Percentiles rank a stretch among this genome's conserved stretches.
These are phyloP conservation scores for Cyberlindnera suaveolens DNA, from an alignment of 805 yeast species.

Conservation along the genomic window DNA sequence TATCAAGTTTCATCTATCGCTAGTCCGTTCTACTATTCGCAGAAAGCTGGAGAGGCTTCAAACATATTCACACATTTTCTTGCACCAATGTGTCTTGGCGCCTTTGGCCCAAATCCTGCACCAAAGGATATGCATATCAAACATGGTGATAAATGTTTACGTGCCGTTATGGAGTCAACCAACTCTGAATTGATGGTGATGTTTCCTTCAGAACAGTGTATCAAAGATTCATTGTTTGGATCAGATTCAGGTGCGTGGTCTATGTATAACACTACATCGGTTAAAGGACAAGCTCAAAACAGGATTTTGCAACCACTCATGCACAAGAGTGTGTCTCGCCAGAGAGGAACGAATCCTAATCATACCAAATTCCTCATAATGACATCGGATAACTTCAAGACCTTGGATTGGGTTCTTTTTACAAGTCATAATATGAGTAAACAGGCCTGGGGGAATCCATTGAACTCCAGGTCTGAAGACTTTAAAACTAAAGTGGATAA, in stretches of 20 bases:
- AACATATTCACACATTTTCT: constrained; percentile 22
- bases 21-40: constrained; percentile 9
- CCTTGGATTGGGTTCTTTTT: constrained; percentile 61
- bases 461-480: constrained; percentile 8
- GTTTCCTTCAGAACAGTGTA: constrained; percentile 38
- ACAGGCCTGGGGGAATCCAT: constrained; percentile 71
- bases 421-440: constrained; percentile 73
- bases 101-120: constrained; percentile 4
- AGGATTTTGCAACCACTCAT: constrained; percentile 34
- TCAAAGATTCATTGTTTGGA: constrained; percentile 38
- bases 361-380: constrained; percentile 67
- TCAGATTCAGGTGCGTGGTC: constrained; percentile 43
- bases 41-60: constrained; percentile 3
- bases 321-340: constrained; percentile 24
- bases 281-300: constrained; percentile 31
- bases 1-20: constrained; percentile 30
- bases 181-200: constrained; percentile 33
- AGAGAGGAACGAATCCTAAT: constrained; percentile 35
- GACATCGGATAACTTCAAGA: constrained; percentile 42
- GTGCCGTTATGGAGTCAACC: constrained; percentile 20
- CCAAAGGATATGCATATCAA: constrained; percentile 1
- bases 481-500: constrained; percentile 31
- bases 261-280: constrained; percentile 33
- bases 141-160: constrained; percentile 8
- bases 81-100: constrained; percentile 15